Percentiles rank a stretch among this genome's conserved stretches.
Evolutionary conservation across 805 yeast genomes (phyloP).

Genomic region (Candida glaebosa): DNA sequence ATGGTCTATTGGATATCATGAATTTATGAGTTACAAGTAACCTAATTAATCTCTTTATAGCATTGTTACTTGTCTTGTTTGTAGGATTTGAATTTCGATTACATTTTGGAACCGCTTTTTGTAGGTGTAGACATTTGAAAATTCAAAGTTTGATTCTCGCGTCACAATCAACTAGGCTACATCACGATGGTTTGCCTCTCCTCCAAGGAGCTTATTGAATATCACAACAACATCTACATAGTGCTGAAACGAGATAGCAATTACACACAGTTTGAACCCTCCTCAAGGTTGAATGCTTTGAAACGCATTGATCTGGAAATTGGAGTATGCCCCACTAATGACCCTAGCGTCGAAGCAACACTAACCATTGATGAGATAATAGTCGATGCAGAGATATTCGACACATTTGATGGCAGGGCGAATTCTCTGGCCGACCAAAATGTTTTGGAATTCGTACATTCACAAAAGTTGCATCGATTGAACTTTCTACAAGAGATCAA

Average conservation of each 20-base stretch:
- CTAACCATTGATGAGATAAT: not conserved
- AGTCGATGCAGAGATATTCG: constrained; percentile 2
- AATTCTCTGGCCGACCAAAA: not conserved
- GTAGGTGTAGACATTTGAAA: too few relatives aligned
- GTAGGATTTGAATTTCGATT: not conserved
- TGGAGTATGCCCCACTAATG: too few relatives aligned
- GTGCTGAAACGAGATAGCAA: not conserved
- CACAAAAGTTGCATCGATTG: constrained; percentile 17
- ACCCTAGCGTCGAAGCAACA: not conserved
- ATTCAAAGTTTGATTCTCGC: too few relatives aligned
- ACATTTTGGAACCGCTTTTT: not conserved
- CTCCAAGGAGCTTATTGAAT: constrained; percentile 1
- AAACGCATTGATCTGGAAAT: too few relatives aligned
- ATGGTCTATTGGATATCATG: not conserved
- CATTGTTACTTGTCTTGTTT: constrained; percentile 1
- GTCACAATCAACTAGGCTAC: not conserved
- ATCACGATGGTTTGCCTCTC: not conserved
- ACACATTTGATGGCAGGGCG: not conserved
- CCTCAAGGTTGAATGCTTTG: not conserved
- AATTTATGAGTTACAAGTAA: not conserved
- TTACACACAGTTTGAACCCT: not conserved
- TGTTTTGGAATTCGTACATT: constrained; percentile 2
- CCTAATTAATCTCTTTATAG: not conserved
- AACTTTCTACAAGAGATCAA: constrained; percentile 23
- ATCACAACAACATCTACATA: constrained; percentile 1